A percentile compares a stretch with the other conserved stretches of the same genome.
Conservation (phyloP, 768 basidiomycete genomes). For the Rhodosporidiobolus odoratus region DNA sequence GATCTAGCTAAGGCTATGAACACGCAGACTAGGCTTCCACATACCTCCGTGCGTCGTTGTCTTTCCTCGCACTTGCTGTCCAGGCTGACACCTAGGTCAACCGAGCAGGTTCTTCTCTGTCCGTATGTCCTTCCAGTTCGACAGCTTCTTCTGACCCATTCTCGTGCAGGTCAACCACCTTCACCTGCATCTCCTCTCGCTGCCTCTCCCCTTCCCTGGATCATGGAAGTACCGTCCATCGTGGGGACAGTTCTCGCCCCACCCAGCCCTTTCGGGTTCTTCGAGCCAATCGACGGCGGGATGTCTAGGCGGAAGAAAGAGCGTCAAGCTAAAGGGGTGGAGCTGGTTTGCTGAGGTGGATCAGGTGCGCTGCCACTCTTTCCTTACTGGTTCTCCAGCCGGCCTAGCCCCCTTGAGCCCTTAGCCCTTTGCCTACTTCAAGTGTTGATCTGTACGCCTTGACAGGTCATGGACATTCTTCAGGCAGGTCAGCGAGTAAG, state of each 20-base stretch:
- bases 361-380: constrained; percentile 9
- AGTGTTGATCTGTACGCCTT: not conserved
- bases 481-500: constrained; percentile 12
- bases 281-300: not conserved
- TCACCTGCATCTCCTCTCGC: constrained; percentile 38
- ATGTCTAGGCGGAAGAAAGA: not conserved
- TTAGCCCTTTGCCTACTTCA: not conserved
- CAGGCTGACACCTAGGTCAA: not conserved
- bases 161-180: constrained; percentile 35
- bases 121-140: too few relatives aligned
- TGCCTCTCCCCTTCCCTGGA: constrained; percentile 29
- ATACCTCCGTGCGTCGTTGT: constrained; percentile 29
- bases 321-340: constrained; percentile 20
- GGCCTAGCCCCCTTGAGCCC: not conserved
- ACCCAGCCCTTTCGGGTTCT: not conserved
- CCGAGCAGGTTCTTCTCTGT: constrained; percentile 33
- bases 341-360: constrained; percentile 34
- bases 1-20: not conserved
- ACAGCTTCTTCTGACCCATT: not conserved
- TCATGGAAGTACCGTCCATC: constrained; percentile 30
- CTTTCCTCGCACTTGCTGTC: not conserved
- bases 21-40: constrained; percentile 36
- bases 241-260: not conserved
- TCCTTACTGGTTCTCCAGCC: not conserved
- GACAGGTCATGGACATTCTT: constrained; percentile 20